Evolutionary conservation across 805 yeast species (phyloP), one percentile per base, ranked within the genome.

Genomic region (Candida loeiensis): DNA sequence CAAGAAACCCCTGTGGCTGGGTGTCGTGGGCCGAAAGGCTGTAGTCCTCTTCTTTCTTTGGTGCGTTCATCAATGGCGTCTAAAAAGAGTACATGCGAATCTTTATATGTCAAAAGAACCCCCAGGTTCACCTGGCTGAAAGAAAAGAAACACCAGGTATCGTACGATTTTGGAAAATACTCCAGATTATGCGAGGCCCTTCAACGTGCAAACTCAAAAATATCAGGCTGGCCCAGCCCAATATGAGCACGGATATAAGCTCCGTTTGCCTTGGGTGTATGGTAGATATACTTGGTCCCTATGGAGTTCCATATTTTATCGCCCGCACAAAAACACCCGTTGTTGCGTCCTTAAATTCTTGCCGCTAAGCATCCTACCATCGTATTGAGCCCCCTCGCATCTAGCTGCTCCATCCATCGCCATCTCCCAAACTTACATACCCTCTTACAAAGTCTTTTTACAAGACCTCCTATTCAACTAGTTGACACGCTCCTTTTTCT

Each of bases 111-210:
- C 20, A 16, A 17, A 30, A 30, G 17, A 9, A 13, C 4, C 33
- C 33, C 33, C 33, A 16, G 5, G 21, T 16, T 11, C 17, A 27
- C 16, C 31, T 16, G 8, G 33, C 33, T 17, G 21, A 18, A 18
- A 30, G 33, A 30, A 30, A 30, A 30, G 33, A 30, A 30, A 30
- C 31, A 9, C 9, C 31, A 13, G 11, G n/a, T 6, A 28, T 30
- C 33, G 33, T 30, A 30, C 18, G 33, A 30, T 30, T 30, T 17
- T 30, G 21, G 14, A 17, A 11, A 12, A 17, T 13, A 30, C 33
- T 30, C 33, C 20, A 30, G 33, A 30, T 30, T 6, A 14, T 17
- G 13, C 18, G 21, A 7, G 11, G 8, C 33, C 15, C n/a, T n/a
- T n/a, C n/a, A n/a, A n/a, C n/a, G n/a, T n/a, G n/a, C n/a, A n/a